These are phyloP conservation scores for Ganoderma boninense DNA, from an alignment of 1,284 basidiomycete genomes.

Conservation along the genomic window DNA sequence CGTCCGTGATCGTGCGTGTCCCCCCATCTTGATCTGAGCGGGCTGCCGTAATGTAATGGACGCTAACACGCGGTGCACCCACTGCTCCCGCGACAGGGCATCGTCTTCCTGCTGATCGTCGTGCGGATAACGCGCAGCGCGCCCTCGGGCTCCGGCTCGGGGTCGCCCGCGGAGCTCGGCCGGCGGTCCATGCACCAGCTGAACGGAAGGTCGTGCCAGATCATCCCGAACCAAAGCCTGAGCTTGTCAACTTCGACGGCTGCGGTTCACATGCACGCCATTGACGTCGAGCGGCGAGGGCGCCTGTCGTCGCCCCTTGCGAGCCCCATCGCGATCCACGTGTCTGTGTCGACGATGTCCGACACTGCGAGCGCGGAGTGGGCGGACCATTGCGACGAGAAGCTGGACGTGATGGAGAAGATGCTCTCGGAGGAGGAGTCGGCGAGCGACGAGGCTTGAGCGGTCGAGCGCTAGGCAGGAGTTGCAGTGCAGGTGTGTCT, in stretches of 20 bases:
- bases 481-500: background rate
- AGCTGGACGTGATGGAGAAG: background rate
- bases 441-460: background rate
- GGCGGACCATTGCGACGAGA: background rate
- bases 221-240: background rate
- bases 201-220: slow-evolving; percentile 5
- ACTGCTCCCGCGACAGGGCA: slow-evolving; percentile 17
- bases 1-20: slow-evolving; percentile 29
- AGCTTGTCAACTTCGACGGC: background rate
- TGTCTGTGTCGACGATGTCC: slow-evolving; percentile 7
- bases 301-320: slow-evolving; percentile 1
- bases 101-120: slow-evolving; percentile 32
- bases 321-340: slow-evolving; percentile 1
- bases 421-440: background rate
- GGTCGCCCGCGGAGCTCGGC: background rate
- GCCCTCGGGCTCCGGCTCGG: background rate
- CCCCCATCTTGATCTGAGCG: background rate
- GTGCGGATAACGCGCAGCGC: slow-evolving; percentile 19
- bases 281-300: slow-evolving; percentile 3
- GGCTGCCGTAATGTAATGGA: background rate
- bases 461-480: too few species aligned
- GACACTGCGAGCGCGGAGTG: background rate
- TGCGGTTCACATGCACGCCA: background rate
- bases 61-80: background rate
- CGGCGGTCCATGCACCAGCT: slow-evolving; percentile 5